Evolutionary conservation across 805 yeast species (phyloP), one percentile per base, ranked within the genome.

Genomic region (Metschnikowia vanudenii): DNA sequence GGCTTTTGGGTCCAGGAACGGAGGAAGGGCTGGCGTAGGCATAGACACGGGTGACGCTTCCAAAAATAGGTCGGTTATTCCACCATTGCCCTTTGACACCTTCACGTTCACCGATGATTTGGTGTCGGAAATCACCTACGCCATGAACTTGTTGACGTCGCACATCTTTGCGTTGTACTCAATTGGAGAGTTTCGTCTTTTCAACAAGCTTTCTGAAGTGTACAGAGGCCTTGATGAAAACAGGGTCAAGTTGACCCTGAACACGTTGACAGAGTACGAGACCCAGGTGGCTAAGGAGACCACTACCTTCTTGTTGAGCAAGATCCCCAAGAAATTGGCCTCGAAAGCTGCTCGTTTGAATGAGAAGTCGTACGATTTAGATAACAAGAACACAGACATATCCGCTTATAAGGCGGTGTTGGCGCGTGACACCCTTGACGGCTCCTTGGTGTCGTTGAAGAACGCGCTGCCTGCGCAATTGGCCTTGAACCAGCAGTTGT

Each of bases 91-190:
- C 2, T 62, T 73, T 37, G 69, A 74, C 34, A 74, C 42, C 63
- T 73, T 36, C 69, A 73, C 43, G 57, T 73, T n/a, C 68, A 69
- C 41, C 63, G 73, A 36, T 43, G 63, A 62, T 36, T 60, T 83
- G 45, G 58, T 74, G 7, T 79, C 75, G 36, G 92, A 85, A 61
- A 73, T 84, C 46, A 73, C 71, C 11, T 76, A 82, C 12, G 76
- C 84, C 1, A 63, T 85, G 51, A 73, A 77, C 17, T 74, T 82
- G 38, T 65, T 86, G 43, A 73, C 81, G 12, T 74, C 85, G 8
- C 87, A 85, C 54, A 77, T 85, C 40, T 85, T 78, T 63, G 80
- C 88, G 0, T 71, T 85, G 56, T 86, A 85, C 64, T 80, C 91
- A 0, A 77, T 80, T 53, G 85, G 87, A 36, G 88, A 85, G 59